Percentiles rank a stretch among this genome's conserved stretches.
phyloP scores from a whole-genome alignment of 805 yeast genomes.

The Candida krabiensis region DNA sequence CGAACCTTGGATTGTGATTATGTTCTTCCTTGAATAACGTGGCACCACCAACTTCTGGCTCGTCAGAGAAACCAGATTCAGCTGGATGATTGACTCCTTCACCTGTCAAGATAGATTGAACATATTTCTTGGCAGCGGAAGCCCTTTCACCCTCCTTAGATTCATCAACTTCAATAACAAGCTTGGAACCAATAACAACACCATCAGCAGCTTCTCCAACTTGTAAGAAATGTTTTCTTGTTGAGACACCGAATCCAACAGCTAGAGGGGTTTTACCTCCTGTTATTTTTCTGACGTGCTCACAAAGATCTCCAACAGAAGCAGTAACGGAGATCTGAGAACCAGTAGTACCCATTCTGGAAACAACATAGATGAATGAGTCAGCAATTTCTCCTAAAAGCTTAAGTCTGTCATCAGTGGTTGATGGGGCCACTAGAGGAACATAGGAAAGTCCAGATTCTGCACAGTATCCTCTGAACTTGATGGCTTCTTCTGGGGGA shows the following conservation, averaged over 20 bases:
- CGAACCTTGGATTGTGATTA: slow-evolving; percentile 76
- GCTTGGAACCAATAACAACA: slow-evolving; percentile 91
- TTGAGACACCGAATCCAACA: slow-evolving; percentile 96
- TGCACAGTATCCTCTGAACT: slow-evolving; percentile 73
- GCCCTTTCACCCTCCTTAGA: slow-evolving; percentile 62
- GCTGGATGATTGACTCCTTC: slow-evolving; percentile 37
- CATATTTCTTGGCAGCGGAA: slow-evolving; percentile 64
- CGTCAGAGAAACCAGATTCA: slow-evolving; percentile 20
- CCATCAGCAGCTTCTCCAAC: slow-evolving; percentile 89
- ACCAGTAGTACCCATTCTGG: slow-evolving; percentile 98
- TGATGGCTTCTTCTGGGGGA: slow-evolving; percentile 97
- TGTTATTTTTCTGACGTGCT: slow-evolving; percentile 73
- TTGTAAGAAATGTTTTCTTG: slow-evolving; percentile 81
- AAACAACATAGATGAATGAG: slow-evolving; percentile 93
- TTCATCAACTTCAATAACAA: slow-evolving; percentile 68
- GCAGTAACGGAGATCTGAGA: slow-evolving; percentile 64
- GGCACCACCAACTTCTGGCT: slow-evolving; percentile 13
- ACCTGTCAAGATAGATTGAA: slow-evolving; percentile 65
- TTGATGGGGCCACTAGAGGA: slow-evolving; percentile 96
- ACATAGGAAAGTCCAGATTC: slow-evolving; percentile 74
- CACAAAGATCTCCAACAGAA: slow-evolving; percentile 66
- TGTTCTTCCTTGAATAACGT: slow-evolving; percentile 56
- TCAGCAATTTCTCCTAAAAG: slow-evolving; percentile 84
- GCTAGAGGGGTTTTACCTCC: slow-evolving; percentile 79
- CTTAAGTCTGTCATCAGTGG: slow-evolving; percentile 84